Evolutionary conservation across 441 rosid species (phyloP).

Genomic region (Jatropha podagrica): DNA sequence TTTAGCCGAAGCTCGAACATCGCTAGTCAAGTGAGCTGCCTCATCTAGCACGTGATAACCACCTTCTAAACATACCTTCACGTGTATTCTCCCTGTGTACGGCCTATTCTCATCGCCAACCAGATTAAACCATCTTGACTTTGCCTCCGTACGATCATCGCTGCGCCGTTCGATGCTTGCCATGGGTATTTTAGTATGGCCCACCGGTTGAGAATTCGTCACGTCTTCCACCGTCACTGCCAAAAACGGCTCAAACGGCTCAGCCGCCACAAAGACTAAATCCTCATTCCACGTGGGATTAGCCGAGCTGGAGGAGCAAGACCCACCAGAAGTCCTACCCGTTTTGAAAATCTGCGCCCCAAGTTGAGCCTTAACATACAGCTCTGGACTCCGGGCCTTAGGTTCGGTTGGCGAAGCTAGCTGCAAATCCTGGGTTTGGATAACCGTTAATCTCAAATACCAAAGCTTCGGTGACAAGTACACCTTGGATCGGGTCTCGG

Average conservation of each 20-base stretch:
- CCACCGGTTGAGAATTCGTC: constrained; percentile 32
- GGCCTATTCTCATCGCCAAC: constrained; percentile 26
- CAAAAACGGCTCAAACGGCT: constrained; percentile 44
- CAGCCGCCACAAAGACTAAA: constrained; percentile 62
- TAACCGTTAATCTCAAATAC: constrained; percentile 53
- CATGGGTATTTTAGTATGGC: constrained; percentile 34
- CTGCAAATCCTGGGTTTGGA: constrained; percentile 69
- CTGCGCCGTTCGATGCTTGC: constrained; percentile 36
- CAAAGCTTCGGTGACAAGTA: constrained; percentile 56
- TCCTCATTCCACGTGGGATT: constrained; percentile 65
- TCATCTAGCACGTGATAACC: constrained; percentile 57
- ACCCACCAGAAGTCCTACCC: constrained; percentile 41
- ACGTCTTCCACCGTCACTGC: constrained; percentile 33
- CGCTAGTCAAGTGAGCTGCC: constrained; percentile 45
- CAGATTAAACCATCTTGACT: constrained; percentile 67
- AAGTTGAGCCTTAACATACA: constrained; percentile 34
- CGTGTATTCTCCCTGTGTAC: constrained; percentile 42
- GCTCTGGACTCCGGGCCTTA: constrained; percentile 40
- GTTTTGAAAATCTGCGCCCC: constrained; percentile 49
- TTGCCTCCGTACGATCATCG: constrained; percentile 38
- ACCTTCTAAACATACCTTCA: constrained; percentile 45
- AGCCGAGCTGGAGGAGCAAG: constrained; percentile 31
- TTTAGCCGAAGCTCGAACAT: constrained; percentile 43
- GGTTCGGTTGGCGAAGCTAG: constrained; percentile 42
- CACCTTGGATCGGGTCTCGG: constrained; percentile 47